Conservation (phyloP, 371 early-diverging fungal species). For the Lichtheimia hyalospora region DNA sequence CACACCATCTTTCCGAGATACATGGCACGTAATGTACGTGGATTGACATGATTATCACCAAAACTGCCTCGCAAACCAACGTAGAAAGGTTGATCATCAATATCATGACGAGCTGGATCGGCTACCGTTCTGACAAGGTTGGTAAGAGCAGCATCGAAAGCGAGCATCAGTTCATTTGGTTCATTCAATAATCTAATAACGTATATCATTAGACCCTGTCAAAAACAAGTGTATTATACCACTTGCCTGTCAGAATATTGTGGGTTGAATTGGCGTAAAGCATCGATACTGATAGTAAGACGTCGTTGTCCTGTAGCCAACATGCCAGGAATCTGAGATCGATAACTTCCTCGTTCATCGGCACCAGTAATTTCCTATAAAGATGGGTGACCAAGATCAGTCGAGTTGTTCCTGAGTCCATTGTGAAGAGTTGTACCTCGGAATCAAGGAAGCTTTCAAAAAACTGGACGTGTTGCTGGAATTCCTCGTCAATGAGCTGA, state of each 20-base stretch:
- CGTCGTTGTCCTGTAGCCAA: constrained; percentile 65
- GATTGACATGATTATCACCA: constrained; percentile 89
- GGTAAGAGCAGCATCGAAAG: constrained; percentile 81
- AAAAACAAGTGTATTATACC: not conserved
- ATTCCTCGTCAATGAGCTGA: constrained; percentile 17
- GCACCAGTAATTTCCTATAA: constrained; percentile 28
- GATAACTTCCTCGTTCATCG: constrained; percentile 56
- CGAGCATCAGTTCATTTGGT: constrained; percentile 85
- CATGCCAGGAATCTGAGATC: constrained; percentile 67
- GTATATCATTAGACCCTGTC: not conserved
- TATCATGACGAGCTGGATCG: constrained; percentile 32
- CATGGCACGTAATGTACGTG: constrained; percentile 85
- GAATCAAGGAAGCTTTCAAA: constrained; percentile 30
- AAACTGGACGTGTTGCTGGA: constrained; percentile 21
- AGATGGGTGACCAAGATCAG: not conserved
- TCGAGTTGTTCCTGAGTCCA: not conserved
- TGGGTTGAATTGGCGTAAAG: constrained; percentile 76
- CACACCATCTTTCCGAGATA: constrained; percentile 92
- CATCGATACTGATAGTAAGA: constrained; percentile 87
- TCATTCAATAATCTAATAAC: constrained; percentile 60
- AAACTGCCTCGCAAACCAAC: constrained; percentile 95
- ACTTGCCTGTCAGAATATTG: constrained; percentile 69
- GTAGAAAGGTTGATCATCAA: constrained; percentile 57
- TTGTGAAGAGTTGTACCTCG: constrained; percentile 15
- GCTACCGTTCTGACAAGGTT: constrained; percentile 48